phyloP scores from a whole-genome alignment of 2,329 filamentous ascomycete species.

The Neofusicoccum sp. region DNA sequence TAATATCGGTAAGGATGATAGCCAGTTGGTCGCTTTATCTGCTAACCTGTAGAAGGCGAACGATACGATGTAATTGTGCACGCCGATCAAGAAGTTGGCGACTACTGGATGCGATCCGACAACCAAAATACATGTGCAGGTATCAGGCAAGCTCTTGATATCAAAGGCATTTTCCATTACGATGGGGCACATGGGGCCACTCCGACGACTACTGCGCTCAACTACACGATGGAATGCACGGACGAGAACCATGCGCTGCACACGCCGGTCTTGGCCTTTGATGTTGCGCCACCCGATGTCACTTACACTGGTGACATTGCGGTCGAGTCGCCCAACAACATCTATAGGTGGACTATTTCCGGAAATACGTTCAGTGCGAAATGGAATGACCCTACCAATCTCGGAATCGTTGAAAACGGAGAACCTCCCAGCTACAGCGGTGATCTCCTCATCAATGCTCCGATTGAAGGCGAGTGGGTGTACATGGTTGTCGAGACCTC shows the following conservation, averaged over 20 bases:
- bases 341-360: conserved; percentile 43
- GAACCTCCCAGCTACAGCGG: conserved; percentile 33
- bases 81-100: conserved; percentile 30
- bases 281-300: conserved; percentile 25
- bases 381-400: conserved; percentile 40
- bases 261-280: conserved; percentile 32
- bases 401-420: conserved; percentile 33
- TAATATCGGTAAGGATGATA: conserved; percentile 33
- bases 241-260: conserved; percentile 38
- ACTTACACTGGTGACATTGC: conserved; percentile 26
- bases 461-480: conserved; percentile 5
- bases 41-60: conserved; percentile 28
- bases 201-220: conserved; percentile 35
- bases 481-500: conserved; percentile 25
- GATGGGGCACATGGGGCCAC: conserved; percentile 28
- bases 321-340: conserved; percentile 29
- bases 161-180: conserved; percentile 41
- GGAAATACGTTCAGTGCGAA: conserved; percentile 39
- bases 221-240: conserved; percentile 35
- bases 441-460: conserved; percentile 20
- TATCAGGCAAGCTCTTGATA: conserved; percentile 33
- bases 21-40: conserved; percentile 30
- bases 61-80: conserved; percentile 41
- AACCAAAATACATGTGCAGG: conserved; percentile 40
- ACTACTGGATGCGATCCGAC: conserved; percentile 40